These are phyloP conservation scores for Astrothelium macrocarpum DNA, from an alignment of 495 filamentous ascomycete genomes.

Conservation along the genomic window DNA sequence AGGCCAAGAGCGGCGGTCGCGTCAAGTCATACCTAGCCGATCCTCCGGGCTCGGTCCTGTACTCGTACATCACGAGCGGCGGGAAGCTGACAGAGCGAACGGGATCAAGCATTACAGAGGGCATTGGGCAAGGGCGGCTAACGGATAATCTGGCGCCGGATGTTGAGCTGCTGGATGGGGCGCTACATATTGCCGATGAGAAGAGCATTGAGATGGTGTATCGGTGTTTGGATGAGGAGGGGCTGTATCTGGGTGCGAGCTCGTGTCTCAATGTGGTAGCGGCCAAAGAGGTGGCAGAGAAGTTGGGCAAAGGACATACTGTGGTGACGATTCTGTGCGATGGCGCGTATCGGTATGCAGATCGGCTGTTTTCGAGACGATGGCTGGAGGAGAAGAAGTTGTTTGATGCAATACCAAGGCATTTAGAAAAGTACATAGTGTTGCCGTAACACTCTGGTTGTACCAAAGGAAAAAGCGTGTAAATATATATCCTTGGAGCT, in stretches of 20 bases:
- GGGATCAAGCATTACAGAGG: slow-evolving; percentile 90
- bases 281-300: slow-evolving; percentile 87
- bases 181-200: slow-evolving; percentile 77
- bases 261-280: slow-evolving; percentile 90
- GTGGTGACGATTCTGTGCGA: slow-evolving; percentile 92
- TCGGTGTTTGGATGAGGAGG: slow-evolving; percentile 91
- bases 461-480: background rate
- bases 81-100: slow-evolving; percentile 71
- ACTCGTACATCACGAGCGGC: slow-evolving; percentile 81
- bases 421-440: slow-evolving; percentile 86
- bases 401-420: slow-evolving; percentile 70
- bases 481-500: background rate
- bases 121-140: slow-evolving; percentile 93
- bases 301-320: slow-evolving; percentile 78
- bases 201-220: slow-evolving; percentile 98
- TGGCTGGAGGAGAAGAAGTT: slow-evolving; percentile 85
- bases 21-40: slow-evolving; percentile 92
- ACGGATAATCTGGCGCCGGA: slow-evolving; percentile 88
- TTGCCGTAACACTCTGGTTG: slow-evolving; percentile 46
- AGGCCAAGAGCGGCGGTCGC: slow-evolving; percentile 63
- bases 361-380: slow-evolving; percentile 77
- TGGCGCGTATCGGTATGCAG: slow-evolving; percentile 92
- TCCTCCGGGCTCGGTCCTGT: slow-evolving; percentile 83
- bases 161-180: slow-evolving; percentile 75
- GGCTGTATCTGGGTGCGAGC: slow-evolving; percentile 90